Base-by-base conservation (phyloP, 352 stramenopile genomes). In the Pythium vanterpoolii region DNA sequence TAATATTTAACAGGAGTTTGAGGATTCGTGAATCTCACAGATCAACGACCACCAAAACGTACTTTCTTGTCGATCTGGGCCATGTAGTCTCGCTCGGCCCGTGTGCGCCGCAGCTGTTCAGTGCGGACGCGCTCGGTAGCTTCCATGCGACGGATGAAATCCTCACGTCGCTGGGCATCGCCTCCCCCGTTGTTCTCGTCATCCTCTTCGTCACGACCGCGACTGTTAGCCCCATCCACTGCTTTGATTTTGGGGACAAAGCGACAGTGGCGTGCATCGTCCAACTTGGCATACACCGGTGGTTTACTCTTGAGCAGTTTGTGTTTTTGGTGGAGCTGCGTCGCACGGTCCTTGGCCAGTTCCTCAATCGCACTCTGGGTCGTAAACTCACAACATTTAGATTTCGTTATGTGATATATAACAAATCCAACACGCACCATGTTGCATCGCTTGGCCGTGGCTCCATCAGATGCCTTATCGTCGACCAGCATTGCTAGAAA, bases 121-220 rank as follows among this genome's bases (percentile, higher is more conserved):
- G 53, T 68, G 26, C 77, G 74, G 27, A 79, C 81, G 44, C 78
- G 71, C 57, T 91, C 81, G 8, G 79, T 64, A 30, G 82, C 82
- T 40, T 91, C 82, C 76, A 89, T 89, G 24, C 79, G 82, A 0
- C 79, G 77, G 43, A 91, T 70, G 46, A 91, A 88, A 53, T 88
- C 81, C 42, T 88, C 72, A 26, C 66, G 74, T 1, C 71, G 66
- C 54, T 66, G 62, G 54, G 56, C 65, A 49, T 60, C 61, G 44
- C 43, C 68, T 19, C 66, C 68, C 21, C 66, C 56, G 0, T 85
- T 73, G 5, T 86, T 71, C 39, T 88, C 78, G 18, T 74, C 77
- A 11, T 83, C 71, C 43, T 74, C 71, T 42, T 73, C 44, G 42
- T 50, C 26, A 5, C 52, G 40, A 4, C 21, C 39, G 43, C 36